These are phyloP conservation scores for Hypsizygus marmoreus DNA, from an alignment of 768 basidiomycete species.

Conservation along the genomic window DNA sequence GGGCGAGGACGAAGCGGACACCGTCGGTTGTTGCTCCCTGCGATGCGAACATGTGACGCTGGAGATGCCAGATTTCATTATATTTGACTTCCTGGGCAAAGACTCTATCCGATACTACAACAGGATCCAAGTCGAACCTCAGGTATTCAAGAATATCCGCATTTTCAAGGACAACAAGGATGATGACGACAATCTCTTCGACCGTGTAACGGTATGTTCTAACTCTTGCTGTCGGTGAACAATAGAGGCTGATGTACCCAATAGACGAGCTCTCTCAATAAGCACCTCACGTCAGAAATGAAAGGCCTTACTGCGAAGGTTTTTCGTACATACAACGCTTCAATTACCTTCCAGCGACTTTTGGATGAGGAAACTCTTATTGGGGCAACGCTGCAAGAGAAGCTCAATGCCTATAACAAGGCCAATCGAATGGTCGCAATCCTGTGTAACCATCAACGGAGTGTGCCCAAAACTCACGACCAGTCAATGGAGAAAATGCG, in stretches of 20 bases:
- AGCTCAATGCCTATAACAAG: slow-evolving; percentile 94
- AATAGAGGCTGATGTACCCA: too few species aligned
- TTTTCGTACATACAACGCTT: slow-evolving; percentile 99
- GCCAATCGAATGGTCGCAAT: slow-evolving; percentile 98
- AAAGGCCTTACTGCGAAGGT: slow-evolving; percentile 98
- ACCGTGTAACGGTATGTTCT: slow-evolving; percentile 83
- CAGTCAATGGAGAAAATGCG: slow-evolving; percentile 94
- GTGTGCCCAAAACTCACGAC: slow-evolving; percentile 89
- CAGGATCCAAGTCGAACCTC: slow-evolving; percentile 82
- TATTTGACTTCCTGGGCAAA: slow-evolving; percentile 98
- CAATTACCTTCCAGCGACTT: slow-evolving; percentile 91
- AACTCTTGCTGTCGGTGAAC: slow-evolving; percentile 15
- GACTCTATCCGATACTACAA: slow-evolving; percentile 98
- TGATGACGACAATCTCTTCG: slow-evolving; percentile 88
- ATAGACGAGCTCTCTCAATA: slow-evolving; percentile 85
- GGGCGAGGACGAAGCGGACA: slow-evolving; percentile 98
- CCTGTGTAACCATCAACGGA: slow-evolving; percentile 98
- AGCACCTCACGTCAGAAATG: slow-evolving; percentile 92
- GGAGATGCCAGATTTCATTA: slow-evolving; percentile 81
- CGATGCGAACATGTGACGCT: slow-evolving; percentile 97
- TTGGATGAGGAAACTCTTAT: slow-evolving; percentile 66
- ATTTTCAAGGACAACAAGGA: slow-evolving; percentile 95
- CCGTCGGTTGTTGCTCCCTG: slow-evolving; percentile 97
- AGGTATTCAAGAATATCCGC: slow-evolving; percentile 97
- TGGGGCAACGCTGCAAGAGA: slow-evolving; percentile 86